Conservation (phyloP, 1,284 basidiomycete species). For the Apiotrichum gracile region DNA sequence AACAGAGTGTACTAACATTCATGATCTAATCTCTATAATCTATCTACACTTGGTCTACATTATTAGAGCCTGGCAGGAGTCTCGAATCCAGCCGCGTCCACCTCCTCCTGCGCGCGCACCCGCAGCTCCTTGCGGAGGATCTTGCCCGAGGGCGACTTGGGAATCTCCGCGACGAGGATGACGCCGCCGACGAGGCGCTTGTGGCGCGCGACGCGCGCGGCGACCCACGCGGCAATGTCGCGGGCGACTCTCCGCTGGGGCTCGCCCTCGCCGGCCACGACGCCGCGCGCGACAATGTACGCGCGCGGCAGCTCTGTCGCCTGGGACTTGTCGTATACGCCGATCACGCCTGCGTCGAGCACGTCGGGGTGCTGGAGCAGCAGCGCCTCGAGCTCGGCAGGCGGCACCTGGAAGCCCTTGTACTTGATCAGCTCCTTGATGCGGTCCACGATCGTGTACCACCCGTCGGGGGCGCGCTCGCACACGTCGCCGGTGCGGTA, state of each 20-base stretch:
- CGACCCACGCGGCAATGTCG: slow-evolving; percentile 59
- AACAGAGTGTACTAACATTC: too few species aligned
- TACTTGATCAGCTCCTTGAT: slow-evolving; percentile 81
- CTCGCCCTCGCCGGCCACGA: not conserved
- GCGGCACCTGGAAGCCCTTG: slow-evolving; percentile 60
- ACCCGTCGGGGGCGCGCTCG: slow-evolving; percentile 57
- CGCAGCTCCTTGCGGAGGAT: slow-evolving; percentile 42
- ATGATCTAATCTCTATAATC: not conserved
- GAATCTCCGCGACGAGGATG: slow-evolving; percentile 48
- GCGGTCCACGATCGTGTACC: slow-evolving; percentile 47
- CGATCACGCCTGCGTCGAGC: slow-evolving; percentile 65
- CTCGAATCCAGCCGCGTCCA: not conserved
- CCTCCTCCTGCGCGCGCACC: slow-evolving; percentile 26
- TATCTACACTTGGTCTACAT: not conserved
- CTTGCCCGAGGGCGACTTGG: slow-evolving; percentile 47
- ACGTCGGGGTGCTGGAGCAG: slow-evolving; percentile 66
- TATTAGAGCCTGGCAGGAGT: not conserved
- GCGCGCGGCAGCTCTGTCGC: slow-evolving; percentile 67
- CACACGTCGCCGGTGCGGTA: slow-evolving; percentile 79
- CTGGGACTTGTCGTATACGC: slow-evolving; percentile 56
- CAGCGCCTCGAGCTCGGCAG: slow-evolving; percentile 71
- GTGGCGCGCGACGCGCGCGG: slow-evolving; percentile 51
- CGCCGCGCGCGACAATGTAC: slow-evolving; percentile 6
- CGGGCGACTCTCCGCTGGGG: slow-evolving; percentile 46
- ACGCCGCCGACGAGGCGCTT: slow-evolving; percentile 51